Percentiles rank a stretch among this genome's conserved stretches.
phyloP scores from a whole-genome alignment of 805 yeast genomes.

The Metschnikowia cubensis region DNA sequence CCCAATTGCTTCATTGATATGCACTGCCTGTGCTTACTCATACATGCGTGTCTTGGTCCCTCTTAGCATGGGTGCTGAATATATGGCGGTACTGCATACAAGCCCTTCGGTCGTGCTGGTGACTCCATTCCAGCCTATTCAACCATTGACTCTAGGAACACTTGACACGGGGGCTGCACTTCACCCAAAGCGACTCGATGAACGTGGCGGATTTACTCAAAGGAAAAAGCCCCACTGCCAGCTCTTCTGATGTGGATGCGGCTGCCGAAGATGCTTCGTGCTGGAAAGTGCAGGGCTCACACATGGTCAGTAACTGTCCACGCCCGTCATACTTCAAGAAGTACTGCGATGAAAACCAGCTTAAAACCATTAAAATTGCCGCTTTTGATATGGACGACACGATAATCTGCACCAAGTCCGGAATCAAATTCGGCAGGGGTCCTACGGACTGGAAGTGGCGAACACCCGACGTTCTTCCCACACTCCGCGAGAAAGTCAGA shows the following conservation, averaged over 20 bases:
- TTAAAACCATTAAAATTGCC: constrained; percentile 40
- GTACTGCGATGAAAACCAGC: neutral
- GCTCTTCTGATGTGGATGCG: neutral
- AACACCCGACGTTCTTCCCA: constrained; percentile 17
- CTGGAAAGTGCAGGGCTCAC: constrained; percentile 36
- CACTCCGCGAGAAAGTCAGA: constrained; percentile 22
- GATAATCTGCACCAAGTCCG: constrained; percentile 61
- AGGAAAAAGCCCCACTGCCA: neutral
- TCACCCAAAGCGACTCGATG: neutral
- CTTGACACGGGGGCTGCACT: too few species aligned
- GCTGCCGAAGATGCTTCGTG: constrained; percentile 14
- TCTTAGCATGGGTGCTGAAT: neutral
- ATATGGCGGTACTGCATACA: neutral
- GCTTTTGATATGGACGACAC: constrained; percentile 89
- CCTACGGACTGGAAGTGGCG: constrained; percentile 72
- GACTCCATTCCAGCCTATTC: neutral
- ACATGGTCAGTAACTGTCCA: constrained; percentile 43
- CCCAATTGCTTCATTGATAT: neutral
- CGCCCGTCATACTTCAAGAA: constrained; percentile 5
- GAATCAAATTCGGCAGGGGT: constrained; percentile 51
- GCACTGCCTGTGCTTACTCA: neutral
- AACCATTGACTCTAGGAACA: too few species aligned
- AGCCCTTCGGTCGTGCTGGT: neutral
- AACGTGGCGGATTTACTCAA: constrained; percentile 1
- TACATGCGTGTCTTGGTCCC: neutral